Percentiles rank a stretch among this genome's conserved stretches.
These are phyloP conservation scores for Jatropha multifida DNA, from an alignment of 441 rosid genomes.

Conservation along the genomic window DNA sequence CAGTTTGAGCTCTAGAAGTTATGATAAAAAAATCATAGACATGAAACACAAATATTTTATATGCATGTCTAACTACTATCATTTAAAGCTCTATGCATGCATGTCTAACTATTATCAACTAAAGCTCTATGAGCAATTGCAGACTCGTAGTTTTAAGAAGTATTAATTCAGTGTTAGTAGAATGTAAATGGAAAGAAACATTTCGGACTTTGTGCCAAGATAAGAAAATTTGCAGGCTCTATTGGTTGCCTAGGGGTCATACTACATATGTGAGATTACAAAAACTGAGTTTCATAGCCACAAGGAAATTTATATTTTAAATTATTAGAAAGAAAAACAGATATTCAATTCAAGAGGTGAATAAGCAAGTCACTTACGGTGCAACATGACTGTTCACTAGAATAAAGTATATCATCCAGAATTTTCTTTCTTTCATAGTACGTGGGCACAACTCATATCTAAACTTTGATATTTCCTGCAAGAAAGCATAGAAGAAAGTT, in stretches of 20 bases:
- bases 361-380: slow-evolving; percentile 49
- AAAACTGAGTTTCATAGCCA: neutral
- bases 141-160: neutral
- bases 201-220: neutral
- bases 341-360: slow-evolving; percentile 5
- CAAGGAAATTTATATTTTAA: neutral
- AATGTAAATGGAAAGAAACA: neutral
- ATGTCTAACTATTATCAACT: too few species aligned
- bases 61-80: too few species aligned
- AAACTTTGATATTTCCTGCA: slow-evolving; percentile 78
- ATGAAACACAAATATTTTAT: too few species aligned
- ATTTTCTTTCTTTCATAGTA: slow-evolving; percentile 67
- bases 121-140: neutral
- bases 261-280: slow-evolving; percentile 3
- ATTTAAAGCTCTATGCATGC: neutral
- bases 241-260: neutral
- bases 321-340: neutral
- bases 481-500: slow-evolving; percentile 10
- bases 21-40: too few species aligned
- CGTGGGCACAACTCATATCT: slow-evolving; percentile 84
- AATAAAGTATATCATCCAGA: slow-evolving; percentile 83
- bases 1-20: too few species aligned
- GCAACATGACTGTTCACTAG: slow-evolving; percentile 67
- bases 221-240: neutral
- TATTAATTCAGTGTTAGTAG: neutral